Evolutionary conservation across 352 stramenopile genomes (phyloP).

Genomic region (Globisporangium orthogonon): DNA sequence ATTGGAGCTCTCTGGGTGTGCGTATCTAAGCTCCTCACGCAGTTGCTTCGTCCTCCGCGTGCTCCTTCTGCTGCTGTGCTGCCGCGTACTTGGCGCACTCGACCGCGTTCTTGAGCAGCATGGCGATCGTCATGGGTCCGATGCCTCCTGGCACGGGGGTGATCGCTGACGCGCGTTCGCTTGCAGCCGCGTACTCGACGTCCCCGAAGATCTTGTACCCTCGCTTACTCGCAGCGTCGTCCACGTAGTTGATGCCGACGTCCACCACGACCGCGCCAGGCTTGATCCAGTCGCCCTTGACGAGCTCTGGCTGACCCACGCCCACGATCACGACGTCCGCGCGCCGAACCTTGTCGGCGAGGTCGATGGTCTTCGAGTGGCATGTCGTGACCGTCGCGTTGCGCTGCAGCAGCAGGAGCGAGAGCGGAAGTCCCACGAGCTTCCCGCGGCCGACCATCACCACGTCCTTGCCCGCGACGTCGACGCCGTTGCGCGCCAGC

Average conservation of each 20-base stretch:
- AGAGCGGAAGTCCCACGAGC: conserved; percentile 96
- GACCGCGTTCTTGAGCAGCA: conserved; percentile 87
- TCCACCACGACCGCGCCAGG: conserved; percentile 96
- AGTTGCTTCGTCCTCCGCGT: background rate
- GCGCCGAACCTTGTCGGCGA: conserved; percentile 45
- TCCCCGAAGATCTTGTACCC: conserved; percentile 96
- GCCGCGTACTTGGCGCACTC: conserved; percentile 45
- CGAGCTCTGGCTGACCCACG: conserved; percentile 90
- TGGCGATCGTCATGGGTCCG: conserved; percentile 98
- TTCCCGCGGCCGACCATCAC: conserved; percentile 96
- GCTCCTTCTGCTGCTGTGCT: background rate
- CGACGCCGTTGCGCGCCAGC: conserved; percentile 62
- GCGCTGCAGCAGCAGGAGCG: conserved; percentile 91
- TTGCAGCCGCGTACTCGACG: conserved; percentile 91
- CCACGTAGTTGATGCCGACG: conserved; percentile 98
- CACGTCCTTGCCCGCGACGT: conserved; percentile 93
- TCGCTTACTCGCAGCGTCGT: conserved; percentile 59
- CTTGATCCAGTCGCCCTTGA: conserved; percentile 97
- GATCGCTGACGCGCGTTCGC: conserved; percentile 88
- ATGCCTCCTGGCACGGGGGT: conserved; percentile 96
- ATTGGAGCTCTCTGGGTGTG: background rate
- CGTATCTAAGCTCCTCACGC: background rate
- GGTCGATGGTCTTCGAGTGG: conserved; percentile 89
- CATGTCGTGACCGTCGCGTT: conserved; percentile 97
- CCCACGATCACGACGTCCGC: conserved; percentile 97